These are phyloP conservation scores for Penicillium thymicola DNA, from an alignment of 2,329 filamentous ascomycete genomes.

Conservation along the genomic window DNA sequence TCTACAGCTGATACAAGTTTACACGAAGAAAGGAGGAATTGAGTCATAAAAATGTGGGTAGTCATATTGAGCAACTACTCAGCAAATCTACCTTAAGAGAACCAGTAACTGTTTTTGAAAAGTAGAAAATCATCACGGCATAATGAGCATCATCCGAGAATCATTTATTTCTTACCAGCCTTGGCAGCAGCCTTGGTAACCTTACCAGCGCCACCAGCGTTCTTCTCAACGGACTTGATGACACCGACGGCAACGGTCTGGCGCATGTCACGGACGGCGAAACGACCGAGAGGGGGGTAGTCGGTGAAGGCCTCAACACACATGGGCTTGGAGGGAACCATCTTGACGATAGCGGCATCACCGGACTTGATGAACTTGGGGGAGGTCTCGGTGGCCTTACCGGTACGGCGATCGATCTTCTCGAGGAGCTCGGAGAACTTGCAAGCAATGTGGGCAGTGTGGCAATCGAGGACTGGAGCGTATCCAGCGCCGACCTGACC, in stretches of 20 bases:
- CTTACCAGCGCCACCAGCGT: slow-evolving; percentile 58
- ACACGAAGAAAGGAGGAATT: neutral
- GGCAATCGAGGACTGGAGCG: slow-evolving; percentile 98
- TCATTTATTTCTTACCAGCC: slow-evolving; percentile 69
- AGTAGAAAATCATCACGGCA: slow-evolving; percentile 28
- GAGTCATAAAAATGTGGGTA: slow-evolving; percentile 20
- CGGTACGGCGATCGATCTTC: slow-evolving; percentile 99
- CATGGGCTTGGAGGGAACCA: slow-evolving; percentile 99
- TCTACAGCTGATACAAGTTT: neutral
- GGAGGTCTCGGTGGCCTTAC: slow-evolving; percentile 85
- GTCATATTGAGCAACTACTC: slow-evolving; percentile 20
- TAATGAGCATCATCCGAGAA: slow-evolving; percentile 23
- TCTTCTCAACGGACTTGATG: slow-evolving; percentile 72
- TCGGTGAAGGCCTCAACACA: slow-evolving; percentile 99
- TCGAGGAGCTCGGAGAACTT: slow-evolving; percentile 99
- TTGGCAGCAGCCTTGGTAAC: slow-evolving; percentile 61
- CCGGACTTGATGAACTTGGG: slow-evolving; percentile 99
- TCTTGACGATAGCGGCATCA: slow-evolving; percentile 99
- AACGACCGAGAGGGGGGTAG: slow-evolving; percentile 98
- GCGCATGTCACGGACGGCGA: slow-evolving; percentile 98
- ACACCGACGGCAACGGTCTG: slow-evolving; percentile 37
- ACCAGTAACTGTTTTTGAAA: slow-evolving; percentile 24
- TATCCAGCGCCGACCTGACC: slow-evolving; percentile 99
- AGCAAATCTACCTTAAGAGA: slow-evolving; percentile 27
- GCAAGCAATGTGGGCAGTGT: slow-evolving; percentile 99